Base-by-base conservation (phyloP, 1,284 basidiomycete species). In the Somion occarium region DNA sequence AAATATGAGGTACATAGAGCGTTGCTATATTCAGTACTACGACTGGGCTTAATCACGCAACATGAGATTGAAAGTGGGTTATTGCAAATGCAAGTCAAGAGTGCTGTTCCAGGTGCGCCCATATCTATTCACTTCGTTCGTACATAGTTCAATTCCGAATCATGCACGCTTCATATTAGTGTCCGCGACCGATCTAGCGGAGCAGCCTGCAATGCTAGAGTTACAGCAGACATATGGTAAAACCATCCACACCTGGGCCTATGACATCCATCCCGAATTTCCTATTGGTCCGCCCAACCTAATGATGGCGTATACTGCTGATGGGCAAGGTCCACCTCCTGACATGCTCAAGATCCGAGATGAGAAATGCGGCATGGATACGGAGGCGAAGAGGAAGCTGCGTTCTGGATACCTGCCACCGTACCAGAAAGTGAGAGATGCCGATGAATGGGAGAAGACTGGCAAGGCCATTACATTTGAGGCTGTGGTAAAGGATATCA, bases 171-270 rank as follows among this genome's bases (percentile, higher is more conserved):
- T 34, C 30, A 9, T 19, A 3, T 38, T n/a, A 74, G 69, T 56
- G 24, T 55, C 57, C 5, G 63, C 69, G 5, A 67, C 67, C 2
- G 73, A 77, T 51, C 26, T 61, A 4, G 70, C 73, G 0, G 75
- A 80, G 55, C 66, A 73, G 50, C 70, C 70, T 0, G 69, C 70
- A 0, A 79, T 80, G 75, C 63, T 71, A 3, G 70, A 75, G 51
- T 62, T 79, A 2, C 74, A 79, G 52, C 66, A 68, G 49, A 76
- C 74, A 1, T 80, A 79, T 53, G 78, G 76, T 46, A 80, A 80
- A 67, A 73, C 73, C 1, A 73, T 76, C 22, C 75, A 77, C 50
- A 77, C 74, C 5, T 77, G 76, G 74, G 67, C 61, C 18, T 64
- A 62, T 52, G 77, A 79, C 55, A 62, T 63, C 13, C 49, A 69